These are phyloP conservation scores for Balansia obtecta DNA, from an alignment of 2,329 filamentous ascomycete genomes.

Conservation along the genomic window DNA sequence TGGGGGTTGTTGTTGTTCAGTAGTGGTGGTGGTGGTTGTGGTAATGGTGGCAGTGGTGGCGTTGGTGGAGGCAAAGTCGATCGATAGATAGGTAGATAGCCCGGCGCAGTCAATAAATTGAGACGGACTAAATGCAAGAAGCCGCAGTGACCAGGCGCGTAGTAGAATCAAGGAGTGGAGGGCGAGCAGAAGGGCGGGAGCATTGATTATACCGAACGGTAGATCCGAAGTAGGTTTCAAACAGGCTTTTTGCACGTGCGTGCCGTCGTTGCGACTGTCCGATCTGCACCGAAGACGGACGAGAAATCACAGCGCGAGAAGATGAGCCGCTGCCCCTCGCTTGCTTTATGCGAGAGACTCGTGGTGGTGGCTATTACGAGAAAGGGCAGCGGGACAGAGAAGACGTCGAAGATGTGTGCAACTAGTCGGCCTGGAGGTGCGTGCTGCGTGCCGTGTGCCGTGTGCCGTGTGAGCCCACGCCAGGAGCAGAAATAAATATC, in stretches of 20 bases:
- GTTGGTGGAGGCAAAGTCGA: not conserved
- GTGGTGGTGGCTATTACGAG: not conserved
- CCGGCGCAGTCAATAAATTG: not conserved
- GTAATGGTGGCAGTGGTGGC: not conserved
- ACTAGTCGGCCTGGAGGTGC: not conserved
- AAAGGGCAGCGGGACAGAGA: not conserved
- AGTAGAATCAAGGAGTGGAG: not conserved
- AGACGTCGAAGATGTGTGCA: not conserved
- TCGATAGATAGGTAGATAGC: not conserved
- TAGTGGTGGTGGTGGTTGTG: not conserved
- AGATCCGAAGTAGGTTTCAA: not conserved
- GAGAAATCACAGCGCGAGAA: constrained; percentile 2
- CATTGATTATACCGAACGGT: not conserved
- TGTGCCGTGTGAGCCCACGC: too few species aligned
- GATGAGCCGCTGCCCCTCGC: not conserved
- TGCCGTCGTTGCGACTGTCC: constrained; percentile 2
- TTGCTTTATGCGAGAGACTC: not conserved
- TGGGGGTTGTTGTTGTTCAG: not conserved
- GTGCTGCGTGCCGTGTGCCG: too few species aligned
- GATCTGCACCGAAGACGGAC: not conserved
- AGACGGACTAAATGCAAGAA: not conserved
- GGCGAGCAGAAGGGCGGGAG: not conserved
- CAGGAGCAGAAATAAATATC: too few species aligned
- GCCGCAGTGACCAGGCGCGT: not conserved
- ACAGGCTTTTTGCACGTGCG: constrained; percentile 1